Percentiles rank a stretch among this genome's conserved stretches.
Conservation (phyloP, 306 rosid species). For the peach (Prunus persica) region DNA sequence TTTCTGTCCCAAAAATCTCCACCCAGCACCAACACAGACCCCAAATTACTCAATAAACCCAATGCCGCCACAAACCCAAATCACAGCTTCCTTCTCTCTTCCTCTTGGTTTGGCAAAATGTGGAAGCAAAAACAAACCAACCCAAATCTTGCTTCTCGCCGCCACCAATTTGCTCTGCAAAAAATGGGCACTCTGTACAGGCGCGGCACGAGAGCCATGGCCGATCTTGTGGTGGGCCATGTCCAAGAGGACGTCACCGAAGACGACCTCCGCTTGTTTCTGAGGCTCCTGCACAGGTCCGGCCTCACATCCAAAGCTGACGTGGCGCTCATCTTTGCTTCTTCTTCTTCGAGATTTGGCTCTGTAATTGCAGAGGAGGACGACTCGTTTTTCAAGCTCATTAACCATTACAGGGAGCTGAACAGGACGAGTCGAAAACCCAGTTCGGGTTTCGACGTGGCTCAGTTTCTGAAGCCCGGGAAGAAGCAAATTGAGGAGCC, state of each 20-base stretch:
- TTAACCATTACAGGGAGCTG: constrained; percentile 21
- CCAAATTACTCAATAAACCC: neutral
- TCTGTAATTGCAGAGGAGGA: constrained; percentile 52
- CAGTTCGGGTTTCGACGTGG: constrained; percentile 37
- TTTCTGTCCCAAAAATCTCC: constrained; percentile 21
- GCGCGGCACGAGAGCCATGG: constrained; percentile 75
- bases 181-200: constrained; percentile 73
- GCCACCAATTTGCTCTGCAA: constrained; percentile 45
- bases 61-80: neutral
- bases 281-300: constrained; percentile 66
- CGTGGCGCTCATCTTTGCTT: constrained; percentile 58
- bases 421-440: constrained; percentile 27
- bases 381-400: constrained; percentile 44
- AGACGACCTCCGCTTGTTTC: constrained; percentile 55
- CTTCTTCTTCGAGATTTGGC: constrained; percentile 28
- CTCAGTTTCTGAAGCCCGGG: constrained; percentile 30
- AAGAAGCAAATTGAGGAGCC: constrained; percentile 43
- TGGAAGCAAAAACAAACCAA: constrained; percentile 27
- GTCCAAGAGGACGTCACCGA: constrained; percentile 46
- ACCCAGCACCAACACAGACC: neutral
- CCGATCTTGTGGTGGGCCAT: constrained; percentile 66
- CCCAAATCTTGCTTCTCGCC: neutral
- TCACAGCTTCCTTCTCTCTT: neutral
- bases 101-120: constrained; percentile 25
- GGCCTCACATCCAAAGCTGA: constrained; percentile 62